These are phyloP conservation scores for Dactylis glomerata DNA, from an alignment of 176 grass and related monocot genomes.

Conservation along the genomic window DNA sequence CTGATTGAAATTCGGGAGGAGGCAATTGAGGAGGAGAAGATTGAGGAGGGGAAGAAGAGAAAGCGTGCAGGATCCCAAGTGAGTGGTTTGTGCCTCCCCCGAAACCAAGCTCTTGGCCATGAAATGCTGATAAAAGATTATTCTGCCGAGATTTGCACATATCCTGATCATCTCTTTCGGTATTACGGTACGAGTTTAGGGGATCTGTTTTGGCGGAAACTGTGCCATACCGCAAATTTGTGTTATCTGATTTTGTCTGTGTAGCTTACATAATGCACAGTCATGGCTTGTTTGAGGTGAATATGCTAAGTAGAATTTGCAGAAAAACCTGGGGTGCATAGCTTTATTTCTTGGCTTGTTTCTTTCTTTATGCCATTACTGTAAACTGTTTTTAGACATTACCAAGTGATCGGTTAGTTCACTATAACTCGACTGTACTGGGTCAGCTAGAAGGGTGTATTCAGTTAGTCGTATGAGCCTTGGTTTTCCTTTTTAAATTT, in stretches of 20 bases:
- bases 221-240: not conserved
- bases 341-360: not conserved
- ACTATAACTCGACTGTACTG: not conserved
- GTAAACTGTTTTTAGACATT: not conserved
- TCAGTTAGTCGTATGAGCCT: not conserved
- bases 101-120: too few species aligned
- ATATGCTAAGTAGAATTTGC: not conserved
- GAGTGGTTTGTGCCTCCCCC: too few species aligned
- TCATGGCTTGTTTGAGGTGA: not conserved
- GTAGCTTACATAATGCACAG: not conserved
- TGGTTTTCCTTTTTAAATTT: not conserved
- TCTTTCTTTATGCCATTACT: not conserved
- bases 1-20: too few species aligned
- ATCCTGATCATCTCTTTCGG: too few species aligned
- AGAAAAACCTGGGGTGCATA: not conserved
- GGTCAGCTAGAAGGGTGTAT: not conserved
- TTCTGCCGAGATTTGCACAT: too few species aligned
- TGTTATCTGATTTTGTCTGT: too few species aligned
- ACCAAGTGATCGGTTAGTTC: not conserved
- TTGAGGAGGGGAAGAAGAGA: too few species aligned
- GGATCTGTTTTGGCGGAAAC: too few species aligned
- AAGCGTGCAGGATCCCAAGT: too few species aligned
- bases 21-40: too few species aligned
- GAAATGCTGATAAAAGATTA: too few species aligned
- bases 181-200: too few species aligned